phyloP scores from a whole-genome alignment of 2,329 filamentous ascomycete species.

The Chalaropsis ovoidea region DNA sequence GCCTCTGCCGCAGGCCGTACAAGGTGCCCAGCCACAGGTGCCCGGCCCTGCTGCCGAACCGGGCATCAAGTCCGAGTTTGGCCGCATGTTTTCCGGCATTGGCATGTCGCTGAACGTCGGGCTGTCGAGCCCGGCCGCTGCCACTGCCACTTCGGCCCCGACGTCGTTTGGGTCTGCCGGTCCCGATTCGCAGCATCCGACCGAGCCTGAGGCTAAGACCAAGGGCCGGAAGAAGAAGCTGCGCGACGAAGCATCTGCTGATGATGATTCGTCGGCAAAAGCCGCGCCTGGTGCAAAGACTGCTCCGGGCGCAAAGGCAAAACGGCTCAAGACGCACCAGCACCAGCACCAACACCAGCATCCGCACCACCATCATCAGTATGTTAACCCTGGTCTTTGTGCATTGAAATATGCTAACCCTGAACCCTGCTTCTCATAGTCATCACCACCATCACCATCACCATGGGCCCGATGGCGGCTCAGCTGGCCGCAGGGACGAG shows the following conservation, averaged over 20 bases:
- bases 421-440: slow-evolving; percentile 25
- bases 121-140: slow-evolving; percentile 43
- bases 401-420: slow-evolving; percentile 4
- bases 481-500: neutral
- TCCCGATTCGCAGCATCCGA: slow-evolving; percentile 37
- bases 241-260: slow-evolving; percentile 62
- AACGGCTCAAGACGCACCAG: slow-evolving; percentile 56
- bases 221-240: slow-evolving; percentile 52
- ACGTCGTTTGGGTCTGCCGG: slow-evolving; percentile 32
- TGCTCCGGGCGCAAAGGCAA: slow-evolving; percentile 50
- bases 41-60: slow-evolving; percentile 71
- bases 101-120: slow-evolving; percentile 48
- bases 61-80: slow-evolving; percentile 89
- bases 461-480: slow-evolving; percentile 44
- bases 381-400: slow-evolving; percentile 32
- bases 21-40: slow-evolving; percentile 75
- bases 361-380: slow-evolving; percentile 56
- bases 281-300: slow-evolving; percentile 36
- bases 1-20: slow-evolving; percentile 83
- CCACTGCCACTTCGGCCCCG: slow-evolving; percentile 36
- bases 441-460: slow-evolving; percentile 46
- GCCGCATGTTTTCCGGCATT: slow-evolving; percentile 91
- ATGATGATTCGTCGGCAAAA: slow-evolving; percentile 51
- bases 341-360: slow-evolving; percentile 32
- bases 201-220: slow-evolving; percentile 37